These are phyloP conservation scores for Rhododendron griersonianum DNA, from an alignment of 148 eudicot species.

Conservation along the genomic window DNA sequence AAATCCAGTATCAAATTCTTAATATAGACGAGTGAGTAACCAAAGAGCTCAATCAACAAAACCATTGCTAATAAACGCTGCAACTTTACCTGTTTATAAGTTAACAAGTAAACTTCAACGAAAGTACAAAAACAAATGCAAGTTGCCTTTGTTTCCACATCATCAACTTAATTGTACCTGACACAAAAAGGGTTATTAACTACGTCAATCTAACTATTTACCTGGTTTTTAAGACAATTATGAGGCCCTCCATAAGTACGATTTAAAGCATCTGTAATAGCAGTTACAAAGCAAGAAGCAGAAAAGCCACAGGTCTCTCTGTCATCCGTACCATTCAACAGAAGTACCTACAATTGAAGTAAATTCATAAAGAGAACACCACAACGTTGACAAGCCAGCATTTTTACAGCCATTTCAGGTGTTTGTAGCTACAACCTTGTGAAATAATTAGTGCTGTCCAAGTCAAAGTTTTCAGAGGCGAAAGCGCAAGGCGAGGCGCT, in stretches of 20 bases:
- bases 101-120: background rate
- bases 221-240: constrained; percentile 61
- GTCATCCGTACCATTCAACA: constrained; percentile 82
- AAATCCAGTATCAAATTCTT: background rate
- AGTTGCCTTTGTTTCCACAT: background rate
- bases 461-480: background rate
- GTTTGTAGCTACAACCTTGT: background rate
- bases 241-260: constrained; percentile 66
- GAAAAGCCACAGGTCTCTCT: constrained; percentile 86
- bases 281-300: constrained; percentile 83
- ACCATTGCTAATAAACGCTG: background rate
- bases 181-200: background rate
- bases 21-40: background rate
- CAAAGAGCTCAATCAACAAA: background rate
- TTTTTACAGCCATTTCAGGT: background rate
- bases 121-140: background rate
- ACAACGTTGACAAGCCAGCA: background rate
- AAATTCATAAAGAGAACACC: background rate
- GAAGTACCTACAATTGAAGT: constrained; percentile 54
- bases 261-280: constrained; percentile 93
- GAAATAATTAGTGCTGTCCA: background rate
- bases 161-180: background rate
- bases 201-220: constrained; percentile 27
- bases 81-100: background rate
- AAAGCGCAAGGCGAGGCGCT: no score